Evolutionary conservation across 495 filamentous ascomycete species (phyloP).

Genomic region (Cercophora samala): DNA sequence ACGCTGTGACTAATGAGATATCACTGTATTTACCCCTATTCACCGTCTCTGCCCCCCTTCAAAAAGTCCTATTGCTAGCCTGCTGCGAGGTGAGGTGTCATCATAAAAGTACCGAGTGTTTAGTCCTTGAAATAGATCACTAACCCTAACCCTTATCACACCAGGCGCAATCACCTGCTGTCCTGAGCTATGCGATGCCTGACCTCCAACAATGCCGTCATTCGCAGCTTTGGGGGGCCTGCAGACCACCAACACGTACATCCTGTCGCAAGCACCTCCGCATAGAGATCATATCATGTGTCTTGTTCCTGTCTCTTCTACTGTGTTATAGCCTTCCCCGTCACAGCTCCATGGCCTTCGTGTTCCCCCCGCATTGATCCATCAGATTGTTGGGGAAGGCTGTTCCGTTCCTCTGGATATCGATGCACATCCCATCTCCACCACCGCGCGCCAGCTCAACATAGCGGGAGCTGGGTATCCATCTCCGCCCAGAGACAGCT

Average conservation of each 20-base stretch:
- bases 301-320: not conserved
- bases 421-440: not conserved
- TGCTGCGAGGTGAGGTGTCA: not conserved
- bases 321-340: not conserved
- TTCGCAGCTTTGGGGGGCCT: not conserved
- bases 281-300: not conserved
- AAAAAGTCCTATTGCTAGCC: not conserved
- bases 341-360: not conserved
- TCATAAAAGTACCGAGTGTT: not conserved
- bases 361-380: not conserved
- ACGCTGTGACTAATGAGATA: not conserved
- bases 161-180: not conserved
- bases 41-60: not conserved
- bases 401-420: not conserved
- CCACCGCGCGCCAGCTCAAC: not conserved
- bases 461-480: not conserved
- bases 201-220: constrained; percentile 15
- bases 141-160: not conserved
- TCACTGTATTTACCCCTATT: not conserved
- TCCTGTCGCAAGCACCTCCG: not conserved
- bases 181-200: not conserved
- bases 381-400: not conserved
- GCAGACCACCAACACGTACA: too few species aligned
- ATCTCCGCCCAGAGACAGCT: not conserved
- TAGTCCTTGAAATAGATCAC: too few species aligned